Percentiles rank a stretch among this genome's conserved stretches.
phyloP scores from a whole-genome alignment of 768 basidiomycete species.

The Cyclocybe aegerita region DNA sequence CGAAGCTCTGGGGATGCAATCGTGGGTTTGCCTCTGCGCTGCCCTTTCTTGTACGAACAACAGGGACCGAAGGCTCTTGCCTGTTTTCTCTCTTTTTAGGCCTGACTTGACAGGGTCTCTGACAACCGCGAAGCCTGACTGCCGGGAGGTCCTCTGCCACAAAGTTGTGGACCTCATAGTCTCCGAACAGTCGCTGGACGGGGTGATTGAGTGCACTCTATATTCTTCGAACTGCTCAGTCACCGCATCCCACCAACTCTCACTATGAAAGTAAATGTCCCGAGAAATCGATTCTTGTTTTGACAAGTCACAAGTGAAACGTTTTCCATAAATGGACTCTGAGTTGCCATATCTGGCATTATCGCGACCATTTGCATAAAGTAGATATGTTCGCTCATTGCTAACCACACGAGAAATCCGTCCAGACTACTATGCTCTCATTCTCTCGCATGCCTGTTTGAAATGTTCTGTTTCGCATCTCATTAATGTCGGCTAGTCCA shows the following conservation, averaged over 20 bases:
- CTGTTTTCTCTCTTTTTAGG: slow-evolving; percentile 33
- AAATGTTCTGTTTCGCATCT: too few relatives aligned
- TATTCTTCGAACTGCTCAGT: slow-evolving; percentile 92
- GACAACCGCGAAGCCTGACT: slow-evolving; percentile 92
- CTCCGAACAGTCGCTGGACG: slow-evolving; percentile 83
- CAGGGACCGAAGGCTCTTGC: background rate
- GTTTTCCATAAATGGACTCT: too few relatives aligned
- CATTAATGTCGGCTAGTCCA: too few relatives aligned
- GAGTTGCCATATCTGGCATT: too few relatives aligned
- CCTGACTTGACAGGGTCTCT: slow-evolving; percentile 81
- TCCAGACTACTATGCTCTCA: too few relatives aligned
- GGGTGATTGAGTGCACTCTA: slow-evolving; percentile 87
- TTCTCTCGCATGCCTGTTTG: too few relatives aligned
- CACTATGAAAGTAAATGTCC: slow-evolving; percentile 80
- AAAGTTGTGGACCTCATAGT: slow-evolving; percentile 91
- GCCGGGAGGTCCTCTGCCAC: slow-evolving; percentile 96
- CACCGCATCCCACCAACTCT: slow-evolving; percentile 96
- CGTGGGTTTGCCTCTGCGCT: slow-evolving; percentile 46
- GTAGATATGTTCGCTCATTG: too few relatives aligned
- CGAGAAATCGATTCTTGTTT: too few relatives aligned
- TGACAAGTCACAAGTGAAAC: too few relatives aligned
- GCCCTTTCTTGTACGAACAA: background rate
- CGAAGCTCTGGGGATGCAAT: slow-evolving; percentile 97
- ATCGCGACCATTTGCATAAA: too few relatives aligned
- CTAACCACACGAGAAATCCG: too few relatives aligned